Evolutionary conservation across 1,139 yeast genomes (phyloP).

Genomic region (Geotrichum reessii): DNA sequence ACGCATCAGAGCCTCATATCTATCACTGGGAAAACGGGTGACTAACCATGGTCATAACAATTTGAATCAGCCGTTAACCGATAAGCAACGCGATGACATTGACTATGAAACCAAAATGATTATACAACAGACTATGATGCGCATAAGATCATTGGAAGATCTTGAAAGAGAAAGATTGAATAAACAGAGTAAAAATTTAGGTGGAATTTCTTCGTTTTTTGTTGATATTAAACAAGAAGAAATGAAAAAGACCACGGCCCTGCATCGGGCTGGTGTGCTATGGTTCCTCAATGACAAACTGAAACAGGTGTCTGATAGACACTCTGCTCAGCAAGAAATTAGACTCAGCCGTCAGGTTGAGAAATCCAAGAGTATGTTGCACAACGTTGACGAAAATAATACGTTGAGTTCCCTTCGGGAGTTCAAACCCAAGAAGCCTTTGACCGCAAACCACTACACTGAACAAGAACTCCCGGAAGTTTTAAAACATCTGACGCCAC

Average conservation of each 20-base stretch:
- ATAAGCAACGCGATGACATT: slow-evolving; percentile 39
- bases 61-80: slow-evolving; percentile 28
- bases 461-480: slow-evolving; percentile 14
- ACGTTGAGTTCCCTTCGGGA: slow-evolving; percentile 25
- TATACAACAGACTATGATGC: slow-evolving; percentile 35
- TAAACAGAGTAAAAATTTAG: slow-evolving; percentile 6
- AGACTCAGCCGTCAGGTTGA: slow-evolving; percentile 35
- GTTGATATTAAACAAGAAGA: slow-evolving; percentile 21
- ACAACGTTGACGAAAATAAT: slow-evolving; percentile 19
- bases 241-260: slow-evolving; percentile 27
- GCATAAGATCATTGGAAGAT: slow-evolving; percentile 36
- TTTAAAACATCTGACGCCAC: slow-evolving; percentile 42
- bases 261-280: slow-evolving; percentile 37
- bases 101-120: slow-evolving; percentile 38
- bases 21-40: slow-evolving; percentile 24
- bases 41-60: slow-evolving; percentile 2
- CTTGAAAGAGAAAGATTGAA: slow-evolving; percentile 24
- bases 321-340: slow-evolving; percentile 37
- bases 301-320: slow-evolving; percentile 32
- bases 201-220: slow-evolving; percentile 15
- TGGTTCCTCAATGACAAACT: slow-evolving; percentile 33
- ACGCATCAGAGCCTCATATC: slow-evolving; percentile 32
- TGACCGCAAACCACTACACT: slow-evolving; percentile 3
- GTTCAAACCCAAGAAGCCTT: slow-evolving; percentile 14
- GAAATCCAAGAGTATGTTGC: slow-evolving; percentile 29